A percentile compares a stretch with the other conserved stretches of the same genome.
These are phyloP conservation scores for Knufia fluminis DNA, from an alignment of 2,329 filamentous ascomycete species.

Conservation along the genomic window DNA sequence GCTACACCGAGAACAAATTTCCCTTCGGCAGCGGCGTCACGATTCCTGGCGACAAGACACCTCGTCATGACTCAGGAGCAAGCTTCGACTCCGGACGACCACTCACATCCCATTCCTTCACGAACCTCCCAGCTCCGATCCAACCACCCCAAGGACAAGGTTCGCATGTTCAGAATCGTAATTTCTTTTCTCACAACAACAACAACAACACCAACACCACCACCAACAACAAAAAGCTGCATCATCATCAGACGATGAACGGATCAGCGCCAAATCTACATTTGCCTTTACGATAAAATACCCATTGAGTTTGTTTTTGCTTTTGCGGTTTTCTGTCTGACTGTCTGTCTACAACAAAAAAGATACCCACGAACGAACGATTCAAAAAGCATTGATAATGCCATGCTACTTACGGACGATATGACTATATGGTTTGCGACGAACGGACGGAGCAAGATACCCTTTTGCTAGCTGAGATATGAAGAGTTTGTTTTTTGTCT, in stretches of 20 bases:
- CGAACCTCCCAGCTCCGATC: slow-evolving; percentile 84
- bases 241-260: slow-evolving; percentile 9
- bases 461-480: slow-evolving; percentile 20
- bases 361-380: slow-evolving; percentile 23
- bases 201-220: no score
- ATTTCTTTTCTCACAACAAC: slow-evolving; percentile 4
- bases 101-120: slow-evolving; percentile 92
- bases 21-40: slow-evolving; percentile 43
- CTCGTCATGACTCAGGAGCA: slow-evolving; percentile 71
- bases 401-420: slow-evolving; percentile 20
- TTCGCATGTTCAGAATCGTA: slow-evolving; percentile 6
- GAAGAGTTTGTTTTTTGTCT: no score
- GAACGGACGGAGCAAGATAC: slow-evolving; percentile 24
- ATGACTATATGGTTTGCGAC: slow-evolving; percentile 8
- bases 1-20: slow-evolving; percentile 54
- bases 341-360: slow-evolving; percentile 14
- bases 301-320: slow-evolving; percentile 17
- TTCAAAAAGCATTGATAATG: slow-evolving; percentile 22
- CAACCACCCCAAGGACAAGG: slow-evolving; percentile 57
- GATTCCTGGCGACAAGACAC: slow-evolving; percentile 67
- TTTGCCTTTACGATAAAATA: slow-evolving; percentile 20
- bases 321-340: slow-evolving; percentile 16
- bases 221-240: slow-evolving; percentile 15
- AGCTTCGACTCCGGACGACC: slow-evolving; percentile 87
- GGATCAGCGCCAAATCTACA: slow-evolving; percentile 21